Conservation (phyloP, 768 basidiomycete genomes). For the Kwoniella bestiolae region DNA sequence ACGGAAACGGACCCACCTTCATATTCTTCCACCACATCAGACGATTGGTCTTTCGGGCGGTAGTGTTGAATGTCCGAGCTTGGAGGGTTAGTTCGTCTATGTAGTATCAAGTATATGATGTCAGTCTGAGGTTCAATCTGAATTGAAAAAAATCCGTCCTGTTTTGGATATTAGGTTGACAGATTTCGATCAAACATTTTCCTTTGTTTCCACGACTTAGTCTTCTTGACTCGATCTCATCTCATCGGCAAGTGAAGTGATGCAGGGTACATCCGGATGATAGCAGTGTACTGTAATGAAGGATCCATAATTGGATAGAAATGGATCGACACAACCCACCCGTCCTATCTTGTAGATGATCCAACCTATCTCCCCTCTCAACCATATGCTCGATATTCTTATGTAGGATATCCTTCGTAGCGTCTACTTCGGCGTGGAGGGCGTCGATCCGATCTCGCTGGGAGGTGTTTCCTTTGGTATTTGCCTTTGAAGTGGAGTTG, state of each 20-base stretch:
- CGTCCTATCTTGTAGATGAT: conserved; percentile 31
- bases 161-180: too few relatives aligned
- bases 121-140: neutral
- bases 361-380: conserved; percentile 35
- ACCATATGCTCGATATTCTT: conserved; percentile 31
- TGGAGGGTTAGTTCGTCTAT: conserved; percentile 27
- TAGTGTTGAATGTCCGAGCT: conserved; percentile 18
- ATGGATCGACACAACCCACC: conserved; percentile 17
- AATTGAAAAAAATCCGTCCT: neutral
- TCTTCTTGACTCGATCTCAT: too few relatives aligned
- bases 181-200: too few relatives aligned
- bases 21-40: conserved; percentile 45
- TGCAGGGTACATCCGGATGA: too few relatives aligned
- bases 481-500: neutral
- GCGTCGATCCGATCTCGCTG: conserved; percentile 24
- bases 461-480: neutral
- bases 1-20: conserved; percentile 29
- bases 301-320: too few relatives aligned
- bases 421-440: conserved; percentile 22
- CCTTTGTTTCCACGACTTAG: too few relatives aligned
- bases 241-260: too few relatives aligned
- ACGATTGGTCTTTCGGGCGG: conserved; percentile 27
- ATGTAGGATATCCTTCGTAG: conserved; percentile 18
- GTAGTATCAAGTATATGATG: neutral
- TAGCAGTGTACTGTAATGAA: too few relatives aligned